Conservation (phyloP, 352 stramenopile species). For the Phytophthora tentaculata region DNA sequence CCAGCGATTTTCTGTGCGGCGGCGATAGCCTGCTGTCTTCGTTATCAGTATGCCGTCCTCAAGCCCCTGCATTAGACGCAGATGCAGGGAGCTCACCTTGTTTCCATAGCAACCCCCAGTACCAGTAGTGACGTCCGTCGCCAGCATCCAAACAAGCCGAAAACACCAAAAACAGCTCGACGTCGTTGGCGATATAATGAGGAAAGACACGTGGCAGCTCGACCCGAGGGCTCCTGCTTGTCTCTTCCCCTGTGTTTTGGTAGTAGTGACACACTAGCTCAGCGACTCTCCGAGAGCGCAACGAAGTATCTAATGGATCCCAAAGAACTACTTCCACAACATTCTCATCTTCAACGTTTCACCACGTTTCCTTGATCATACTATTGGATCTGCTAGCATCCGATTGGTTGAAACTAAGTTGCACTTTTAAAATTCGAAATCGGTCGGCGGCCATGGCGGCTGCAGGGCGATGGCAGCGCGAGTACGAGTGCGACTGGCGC, state of each 20-base stretch:
- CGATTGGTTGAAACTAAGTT: slow-evolving; percentile 30
- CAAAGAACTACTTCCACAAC: slow-evolving; percentile 25
- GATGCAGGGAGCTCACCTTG: slow-evolving; percentile 28
- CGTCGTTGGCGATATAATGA: slow-evolving; percentile 31
- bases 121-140: slow-evolving; percentile 38
- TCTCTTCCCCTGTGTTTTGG: slow-evolving; percentile 21
- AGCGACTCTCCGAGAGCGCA: slow-evolving; percentile 24
- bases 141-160: slow-evolving; percentile 15
- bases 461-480: slow-evolving; percentile 53
- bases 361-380: no score
- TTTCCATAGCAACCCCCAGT: slow-evolving; percentile 41
- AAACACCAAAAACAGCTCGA: slow-evolving; percentile 23
- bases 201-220: slow-evolving; percentile 23
- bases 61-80: slow-evolving; percentile 25
- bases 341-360: slow-evolving; percentile 3
- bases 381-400: not conserved
- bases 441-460: slow-evolving; percentile 8
- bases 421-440: slow-evolving; percentile 28
- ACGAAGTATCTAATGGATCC: slow-evolving; percentile 32
- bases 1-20: slow-evolving; percentile 37
- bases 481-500: slow-evolving; percentile 73
- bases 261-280: slow-evolving; percentile 29
- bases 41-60: slow-evolving; percentile 11
- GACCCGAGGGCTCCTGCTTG: slow-evolving; percentile 2
- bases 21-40: slow-evolving; percentile 35